Percentiles rank a stretch among this genome's conserved stretches.
Conservation (phyloP, 2,329 filamentous ascomycete species). For the Colletotrichum sp. region DNA sequence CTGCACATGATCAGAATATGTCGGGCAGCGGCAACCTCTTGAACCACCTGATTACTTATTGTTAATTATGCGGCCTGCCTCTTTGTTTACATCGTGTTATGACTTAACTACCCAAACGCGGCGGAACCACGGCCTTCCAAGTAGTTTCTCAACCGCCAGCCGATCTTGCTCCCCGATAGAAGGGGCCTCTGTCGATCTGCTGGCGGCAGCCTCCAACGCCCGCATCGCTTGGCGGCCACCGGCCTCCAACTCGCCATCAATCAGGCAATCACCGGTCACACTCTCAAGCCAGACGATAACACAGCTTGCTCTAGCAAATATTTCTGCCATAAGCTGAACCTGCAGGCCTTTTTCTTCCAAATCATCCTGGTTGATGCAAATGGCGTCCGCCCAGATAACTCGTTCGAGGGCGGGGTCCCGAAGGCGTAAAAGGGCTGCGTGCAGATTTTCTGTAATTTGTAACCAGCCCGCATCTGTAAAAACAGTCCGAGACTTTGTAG, state of each 20-base stretch:
- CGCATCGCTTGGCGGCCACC: accelerated
- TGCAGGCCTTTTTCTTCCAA: background rate
- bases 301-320: background rate
- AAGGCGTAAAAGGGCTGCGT: background rate
- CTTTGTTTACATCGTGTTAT: accelerated
- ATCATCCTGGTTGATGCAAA: background rate
- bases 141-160: background rate
- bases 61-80: accelerated
- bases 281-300: background rate
- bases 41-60: accelerated
- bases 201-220: background rate
- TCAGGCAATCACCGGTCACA: accelerated
- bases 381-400: background rate
- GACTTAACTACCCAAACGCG: background rate
- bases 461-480: accelerated
- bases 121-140: background rate
- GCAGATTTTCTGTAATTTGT: background rate
- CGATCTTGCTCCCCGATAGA: background rate
- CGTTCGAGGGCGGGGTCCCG: background rate
- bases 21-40: background rate
- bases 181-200: too few relatives aligned
- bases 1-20: background rate
- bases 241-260: accelerated
- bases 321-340: background rate
- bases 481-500: background rate